Percentiles rank a stretch among this genome's conserved stretches.
Conservation (phyloP, 176 grass and related monocot species). For the Thinopyrum elongatum region DNA sequence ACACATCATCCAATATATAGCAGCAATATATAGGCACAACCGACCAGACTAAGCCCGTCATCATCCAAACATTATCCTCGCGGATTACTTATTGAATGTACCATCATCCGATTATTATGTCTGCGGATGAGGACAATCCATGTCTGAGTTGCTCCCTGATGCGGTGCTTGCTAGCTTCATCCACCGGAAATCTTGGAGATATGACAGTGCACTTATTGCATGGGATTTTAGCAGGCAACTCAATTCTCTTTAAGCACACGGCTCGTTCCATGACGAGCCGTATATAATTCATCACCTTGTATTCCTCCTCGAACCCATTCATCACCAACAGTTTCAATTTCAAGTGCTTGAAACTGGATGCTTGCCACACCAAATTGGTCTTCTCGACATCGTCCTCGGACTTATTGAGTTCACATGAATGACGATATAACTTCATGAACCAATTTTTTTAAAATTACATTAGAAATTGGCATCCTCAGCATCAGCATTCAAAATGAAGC, state of each 20-base stretch:
- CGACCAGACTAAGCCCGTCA: not conserved
- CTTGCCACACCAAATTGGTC: too few species aligned
- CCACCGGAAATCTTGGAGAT: too few species aligned
- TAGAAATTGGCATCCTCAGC: too few species aligned
- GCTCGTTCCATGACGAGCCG: not conserved
- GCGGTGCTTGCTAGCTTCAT: too few species aligned
- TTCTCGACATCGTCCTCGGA: too few species aligned
- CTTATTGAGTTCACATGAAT: too few species aligned
- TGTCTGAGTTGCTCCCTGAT: too few species aligned
- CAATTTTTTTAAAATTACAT: too few species aligned
- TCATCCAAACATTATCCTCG: not conserved
- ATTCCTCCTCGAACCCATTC: not conserved
- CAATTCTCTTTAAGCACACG: not conserved
- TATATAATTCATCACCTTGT: not conserved
- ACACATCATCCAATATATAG: not conserved
- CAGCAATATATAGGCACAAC: not conserved
- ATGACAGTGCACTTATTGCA: not conserved
- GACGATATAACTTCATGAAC: too few species aligned
- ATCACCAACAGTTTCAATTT: not conserved
- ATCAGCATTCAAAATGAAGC: too few species aligned
- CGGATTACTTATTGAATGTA: not conserved
- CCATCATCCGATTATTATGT: not conserved
- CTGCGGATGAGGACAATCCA: too few species aligned
- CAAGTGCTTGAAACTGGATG: not conserved
- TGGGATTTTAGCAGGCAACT: not conserved